Conservation (phyloP, 768 basidiomycete species). For the Hortiboletus flavorubellus region DNA sequence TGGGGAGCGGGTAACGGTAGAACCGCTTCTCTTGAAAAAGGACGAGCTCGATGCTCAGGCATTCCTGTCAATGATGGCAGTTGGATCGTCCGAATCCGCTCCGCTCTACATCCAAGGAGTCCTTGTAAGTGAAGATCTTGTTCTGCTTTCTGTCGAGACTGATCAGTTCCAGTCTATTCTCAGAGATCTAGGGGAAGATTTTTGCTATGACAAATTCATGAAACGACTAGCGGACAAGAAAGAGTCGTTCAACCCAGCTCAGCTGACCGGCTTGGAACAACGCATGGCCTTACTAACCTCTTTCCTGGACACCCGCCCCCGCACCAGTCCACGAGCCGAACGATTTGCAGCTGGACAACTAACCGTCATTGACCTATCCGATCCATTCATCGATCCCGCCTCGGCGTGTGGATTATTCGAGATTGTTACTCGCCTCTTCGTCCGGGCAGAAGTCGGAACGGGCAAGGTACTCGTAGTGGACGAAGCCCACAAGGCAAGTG, state of each 20-base stretch:
- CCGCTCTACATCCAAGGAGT: slow-evolving; percentile 71
- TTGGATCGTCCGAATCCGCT: slow-evolving; percentile 55
- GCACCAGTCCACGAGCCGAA: slow-evolving; percentile 2
- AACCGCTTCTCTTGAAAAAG: slow-evolving; percentile 53
- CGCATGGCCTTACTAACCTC: slow-evolving; percentile 58
- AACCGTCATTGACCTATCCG: slow-evolving; percentile 69
- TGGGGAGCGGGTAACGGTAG: slow-evolving; percentile 46
- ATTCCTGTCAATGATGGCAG: slow-evolving; percentile 72
- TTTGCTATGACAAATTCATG: slow-evolving; percentile 50
- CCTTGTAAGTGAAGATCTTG: slow-evolving; percentile 42
- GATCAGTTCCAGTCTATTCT: slow-evolving; percentile 48
- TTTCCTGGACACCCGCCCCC: slow-evolving; percentile 42
- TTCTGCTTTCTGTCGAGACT: neutral
- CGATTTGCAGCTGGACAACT: slow-evolving; percentile 57
- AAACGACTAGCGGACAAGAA: slow-evolving; percentile 43
- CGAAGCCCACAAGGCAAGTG: slow-evolving; percentile 66
- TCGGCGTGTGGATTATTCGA: slow-evolving; percentile 72
- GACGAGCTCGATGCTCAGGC: slow-evolving; percentile 66
- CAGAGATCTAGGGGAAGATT: slow-evolving; percentile 59
- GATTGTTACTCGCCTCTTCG: slow-evolving; percentile 61
- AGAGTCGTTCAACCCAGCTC: slow-evolving; percentile 52
- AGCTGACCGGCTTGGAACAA: slow-evolving; percentile 56
- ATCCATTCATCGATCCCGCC: slow-evolving; percentile 65
- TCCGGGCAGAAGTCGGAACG: slow-evolving; percentile 54
- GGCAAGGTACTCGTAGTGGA: slow-evolving; percentile 73